Evolutionary conservation across 768 basidiomycete species (phyloP).

Genomic region (Leccinum olivaceopallidum): DNA sequence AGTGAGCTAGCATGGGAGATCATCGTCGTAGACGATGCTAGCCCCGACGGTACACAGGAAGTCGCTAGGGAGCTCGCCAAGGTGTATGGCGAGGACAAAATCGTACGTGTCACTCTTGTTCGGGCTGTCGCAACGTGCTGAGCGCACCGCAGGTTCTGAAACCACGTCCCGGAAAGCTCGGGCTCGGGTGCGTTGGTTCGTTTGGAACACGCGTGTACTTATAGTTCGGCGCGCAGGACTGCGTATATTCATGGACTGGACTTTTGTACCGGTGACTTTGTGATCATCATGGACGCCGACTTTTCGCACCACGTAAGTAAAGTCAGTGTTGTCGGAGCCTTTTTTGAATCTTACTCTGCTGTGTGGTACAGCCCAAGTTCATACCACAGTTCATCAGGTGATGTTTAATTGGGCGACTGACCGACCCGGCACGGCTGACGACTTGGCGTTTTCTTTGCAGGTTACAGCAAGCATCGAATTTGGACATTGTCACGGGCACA

Average conservation of each 20-base stretch:
- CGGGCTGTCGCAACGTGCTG: neutral
- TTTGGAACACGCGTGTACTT: neutral
- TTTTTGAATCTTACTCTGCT: slow-evolving; percentile 5
- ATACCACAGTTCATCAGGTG: slow-evolving; percentile 91
- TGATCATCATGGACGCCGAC: slow-evolving; percentile 97
- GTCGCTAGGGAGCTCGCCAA: slow-evolving; percentile 76
- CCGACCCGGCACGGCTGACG: slow-evolving; percentile 4
- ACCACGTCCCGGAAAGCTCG: slow-evolving; percentile 88
- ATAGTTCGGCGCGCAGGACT: slow-evolving; percentile 50
- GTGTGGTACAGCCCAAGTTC: slow-evolving; percentile 76
- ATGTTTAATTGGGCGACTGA: slow-evolving; percentile 3
- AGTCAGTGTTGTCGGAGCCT: neutral
- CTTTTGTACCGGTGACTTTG: slow-evolving; percentile 89
- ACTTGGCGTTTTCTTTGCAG: slow-evolving; percentile 35
- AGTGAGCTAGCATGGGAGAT: slow-evolving; percentile 84
- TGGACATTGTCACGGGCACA: slow-evolving; percentile 93
- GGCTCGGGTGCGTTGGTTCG: slow-evolving; percentile 67
- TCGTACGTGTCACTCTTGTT: slow-evolving; percentile 47
- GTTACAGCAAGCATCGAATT: slow-evolving; percentile 79
- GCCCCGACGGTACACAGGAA: slow-evolving; percentile 92
- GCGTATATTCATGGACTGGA: slow-evolving; percentile 92
- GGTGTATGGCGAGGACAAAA: slow-evolving; percentile 82
- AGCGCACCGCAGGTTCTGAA: slow-evolving; percentile 59
- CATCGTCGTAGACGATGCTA: slow-evolving; percentile 89
- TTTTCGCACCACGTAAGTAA: slow-evolving; percentile 87